Evolutionary conservation across 164 flowering plant species (phyloP).

Genomic region (Vitis rupestris): DNA sequence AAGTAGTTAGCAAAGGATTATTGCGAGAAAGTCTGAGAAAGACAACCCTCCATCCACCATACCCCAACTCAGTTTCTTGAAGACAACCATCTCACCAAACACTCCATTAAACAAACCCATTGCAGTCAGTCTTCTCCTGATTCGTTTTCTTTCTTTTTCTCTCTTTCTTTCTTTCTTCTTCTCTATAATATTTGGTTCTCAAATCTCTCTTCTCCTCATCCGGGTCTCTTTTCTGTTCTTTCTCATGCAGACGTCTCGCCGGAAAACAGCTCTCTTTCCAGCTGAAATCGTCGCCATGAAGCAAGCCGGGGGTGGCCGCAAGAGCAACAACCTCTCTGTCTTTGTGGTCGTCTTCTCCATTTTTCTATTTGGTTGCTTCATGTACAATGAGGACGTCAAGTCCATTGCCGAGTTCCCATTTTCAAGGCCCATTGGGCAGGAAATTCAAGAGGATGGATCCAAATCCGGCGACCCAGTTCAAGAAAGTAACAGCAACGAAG

Average conservation of each 20-base stretch:
- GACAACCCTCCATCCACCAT: constrained; percentile 48
- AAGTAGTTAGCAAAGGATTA: constrained; percentile 23
- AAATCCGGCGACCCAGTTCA: constrained; percentile 18
- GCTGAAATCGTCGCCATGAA: constrained; percentile 51
- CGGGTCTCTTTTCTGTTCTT: neutral
- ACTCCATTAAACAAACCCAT: constrained; percentile 21
- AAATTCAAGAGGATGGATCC: constrained; percentile 22
- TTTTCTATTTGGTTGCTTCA: constrained; percentile 80
- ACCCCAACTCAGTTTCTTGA: constrained; percentile 26
- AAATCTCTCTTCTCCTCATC: neutral
- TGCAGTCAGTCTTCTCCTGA: neutral
- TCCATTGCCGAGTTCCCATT: constrained; percentile 92
- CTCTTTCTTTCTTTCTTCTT: constrained; percentile 14
- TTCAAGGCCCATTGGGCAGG: constrained; percentile 46
- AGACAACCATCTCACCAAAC: constrained; percentile 58
- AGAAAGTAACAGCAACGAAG: constrained; percentile 10
- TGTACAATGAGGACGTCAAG: constrained; percentile 93
- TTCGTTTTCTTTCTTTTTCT: neutral
- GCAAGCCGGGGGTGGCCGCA: constrained; percentile 37
- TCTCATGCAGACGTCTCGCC: constrained; percentile 57
- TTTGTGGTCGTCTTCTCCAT: constrained; percentile 70
- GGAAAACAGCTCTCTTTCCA: constrained; percentile 43
- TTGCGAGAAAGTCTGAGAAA: constrained; percentile 22
- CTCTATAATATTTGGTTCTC: constrained; percentile 4
- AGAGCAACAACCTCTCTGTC: constrained; percentile 63